Evolutionary conservation across 2,329 filamentous ascomycete genomes (phyloP).

Genomic region (Torrubiella hemipterigena): DNA sequence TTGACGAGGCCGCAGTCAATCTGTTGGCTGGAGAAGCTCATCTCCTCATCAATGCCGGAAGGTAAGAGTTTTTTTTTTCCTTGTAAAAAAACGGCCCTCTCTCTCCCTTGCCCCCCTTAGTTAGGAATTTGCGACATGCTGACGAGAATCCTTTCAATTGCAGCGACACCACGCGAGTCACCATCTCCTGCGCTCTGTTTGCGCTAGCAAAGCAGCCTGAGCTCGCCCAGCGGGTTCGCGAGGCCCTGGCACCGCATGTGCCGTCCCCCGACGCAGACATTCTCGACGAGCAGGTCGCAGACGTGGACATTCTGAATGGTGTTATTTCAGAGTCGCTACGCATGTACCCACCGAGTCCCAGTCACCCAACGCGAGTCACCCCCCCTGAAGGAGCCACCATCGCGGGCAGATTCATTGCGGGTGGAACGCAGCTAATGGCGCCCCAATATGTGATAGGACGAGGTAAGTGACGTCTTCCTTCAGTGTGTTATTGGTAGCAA

Average conservation of each 20-base stretch:
- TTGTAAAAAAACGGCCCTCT: too few relatives aligned
- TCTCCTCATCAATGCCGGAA: conserved; percentile 1
- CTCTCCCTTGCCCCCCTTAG: too few relatives aligned
- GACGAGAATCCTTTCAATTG: too few relatives aligned
- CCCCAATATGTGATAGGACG: conserved; percentile 2
- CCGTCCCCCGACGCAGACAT: background rate
- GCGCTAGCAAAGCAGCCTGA: background rate
- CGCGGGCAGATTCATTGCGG: background rate
- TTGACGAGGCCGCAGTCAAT: background rate
- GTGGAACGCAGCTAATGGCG: conserved; percentile 7
- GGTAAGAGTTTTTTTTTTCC: background rate
- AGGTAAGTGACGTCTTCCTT: background rate
- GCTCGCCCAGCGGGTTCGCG: background rate
- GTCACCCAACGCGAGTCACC: background rate
- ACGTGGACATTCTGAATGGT: background rate
- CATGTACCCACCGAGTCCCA: background rate
- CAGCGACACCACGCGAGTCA: background rate
- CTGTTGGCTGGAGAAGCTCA: background rate
- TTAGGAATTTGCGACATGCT: too few relatives aligned
- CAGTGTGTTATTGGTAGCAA: background rate
- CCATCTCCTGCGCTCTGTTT: background rate
- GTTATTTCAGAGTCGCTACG: background rate
- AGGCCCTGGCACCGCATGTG: background rate
- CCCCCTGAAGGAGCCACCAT: background rate
- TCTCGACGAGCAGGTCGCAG: background rate